Base-by-base conservation (phyloP, 2,329 filamentous ascomycete species). In the Delphinella strobiligena region DNA sequence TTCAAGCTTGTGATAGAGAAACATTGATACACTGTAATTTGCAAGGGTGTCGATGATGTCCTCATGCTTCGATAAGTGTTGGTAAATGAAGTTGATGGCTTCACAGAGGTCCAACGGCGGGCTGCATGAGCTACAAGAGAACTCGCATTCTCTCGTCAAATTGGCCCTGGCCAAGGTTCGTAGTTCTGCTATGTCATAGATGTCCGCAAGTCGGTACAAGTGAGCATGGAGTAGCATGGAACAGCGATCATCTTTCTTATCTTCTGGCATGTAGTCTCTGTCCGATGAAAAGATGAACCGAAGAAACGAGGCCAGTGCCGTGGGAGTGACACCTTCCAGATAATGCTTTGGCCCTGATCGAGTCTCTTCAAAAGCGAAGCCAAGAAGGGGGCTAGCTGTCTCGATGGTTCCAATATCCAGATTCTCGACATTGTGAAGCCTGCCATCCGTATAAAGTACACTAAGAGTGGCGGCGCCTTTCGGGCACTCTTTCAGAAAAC, bases 1-100 rank as follows among this genome's bases (percentile, higher is more conserved):
- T 2, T 49, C 56, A 3, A 68, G 53, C 12, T 47, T 46, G 43
- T 67, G 63, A 18, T 36, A 33, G 27, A 41, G 29, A 45, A 63
- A 66, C 19, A 50, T 52, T 5, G 54, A 51, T 15, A 67, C 52
- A 42, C 62, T 67, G 48, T 67, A 68, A 45, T 64, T 56, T 36
- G 64, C 51, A 12, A 68, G 50, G 0, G 56, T 59, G 31, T 63
- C 55, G 5, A 62, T 45, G 4, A 67, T 49, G 14, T 49, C 45
- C 14, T 49, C 45, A 32, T 58, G 47, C 5, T 47, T 41, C 7
- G 40, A 36, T 17, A 59, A 43, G 32, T 56, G 35, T 24, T 47
- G 38, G 45, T 59, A 59, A 10, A 49, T 36, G 38, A 51, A 60
- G 8, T 49, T 47, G 32, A 67, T 61, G 2, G 61, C 58, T 5